A percentile compares a stretch with the other conserved stretches of the same genome.
Evolutionary conservation across 352 stramenopile species (phyloP).

Genomic region (Phytophthora constricta): DNA sequence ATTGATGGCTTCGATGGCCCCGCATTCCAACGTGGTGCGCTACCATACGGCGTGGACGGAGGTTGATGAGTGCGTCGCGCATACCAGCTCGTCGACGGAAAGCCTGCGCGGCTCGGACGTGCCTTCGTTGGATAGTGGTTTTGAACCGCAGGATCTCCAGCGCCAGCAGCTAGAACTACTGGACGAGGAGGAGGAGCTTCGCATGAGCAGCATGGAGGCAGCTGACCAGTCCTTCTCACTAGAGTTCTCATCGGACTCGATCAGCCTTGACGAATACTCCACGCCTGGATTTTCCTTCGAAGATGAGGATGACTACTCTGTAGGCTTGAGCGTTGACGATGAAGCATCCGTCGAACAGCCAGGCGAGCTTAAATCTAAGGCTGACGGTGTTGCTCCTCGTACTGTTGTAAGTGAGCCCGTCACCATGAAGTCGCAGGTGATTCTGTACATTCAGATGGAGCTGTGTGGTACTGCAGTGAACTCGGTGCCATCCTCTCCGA

Average conservation of each 20-base stretch:
- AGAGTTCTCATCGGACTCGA: constrained; percentile 54
- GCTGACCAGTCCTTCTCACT: constrained; percentile 61
- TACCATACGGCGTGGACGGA: constrained; percentile 88
- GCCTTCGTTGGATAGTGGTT: constrained; percentile 31
- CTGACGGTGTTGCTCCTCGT: constrained; percentile 10
- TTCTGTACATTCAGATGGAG: constrained; percentile 86
- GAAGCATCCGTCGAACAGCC: constrained; percentile 33
- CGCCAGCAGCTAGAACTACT: constrained; percentile 40
- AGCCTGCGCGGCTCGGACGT: constrained; percentile 50
- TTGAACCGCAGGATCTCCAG: constrained; percentile 23
- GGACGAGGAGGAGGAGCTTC: constrained; percentile 39
- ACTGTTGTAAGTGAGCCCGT: constrained; percentile 18
- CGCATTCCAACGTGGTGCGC: constrained; percentile 76
- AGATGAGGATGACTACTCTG: constrained; percentile 49
- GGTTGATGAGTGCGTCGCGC: constrained; percentile 42
- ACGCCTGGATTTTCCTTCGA: constrained; percentile 66
- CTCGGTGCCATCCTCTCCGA: constrained; percentile 26
- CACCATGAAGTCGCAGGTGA: constrained; percentile 48
- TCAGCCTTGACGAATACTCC: constrained; percentile 65
- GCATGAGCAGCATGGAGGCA: constrained; percentile 24
- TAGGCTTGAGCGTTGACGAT: constrained; percentile 37
- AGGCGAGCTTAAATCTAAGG: constrained; percentile 28
- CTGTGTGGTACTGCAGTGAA: constrained; percentile 49
- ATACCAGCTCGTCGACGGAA: constrained; percentile 35
- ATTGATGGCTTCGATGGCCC: constrained; percentile 74